Evolutionary conservation across 2,329 filamentous ascomycete genomes (phyloP).

Genomic region (Orbilia blumenaviensis): DNA sequence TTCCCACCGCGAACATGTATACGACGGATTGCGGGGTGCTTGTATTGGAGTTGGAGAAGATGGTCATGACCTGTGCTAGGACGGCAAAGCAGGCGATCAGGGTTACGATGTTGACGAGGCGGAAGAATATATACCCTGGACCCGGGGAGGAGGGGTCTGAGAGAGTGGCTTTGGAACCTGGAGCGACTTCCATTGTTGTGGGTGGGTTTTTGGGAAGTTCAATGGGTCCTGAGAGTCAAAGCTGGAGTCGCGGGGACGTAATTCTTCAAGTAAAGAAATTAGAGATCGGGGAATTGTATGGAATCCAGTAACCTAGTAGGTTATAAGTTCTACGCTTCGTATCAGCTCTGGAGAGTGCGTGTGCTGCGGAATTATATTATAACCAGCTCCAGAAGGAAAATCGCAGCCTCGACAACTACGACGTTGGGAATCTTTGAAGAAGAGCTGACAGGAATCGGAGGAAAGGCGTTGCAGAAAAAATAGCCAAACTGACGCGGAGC

Average conservation of each 20-base stretch:
- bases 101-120: conserved; percentile 41
- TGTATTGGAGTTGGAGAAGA: conserved; percentile 14
- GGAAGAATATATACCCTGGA: conserved; percentile 50
- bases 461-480: not conserved
- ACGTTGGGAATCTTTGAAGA: not conserved
- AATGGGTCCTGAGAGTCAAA: not conserved
- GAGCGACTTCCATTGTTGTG: conserved; percentile 42
- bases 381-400: not conserved
- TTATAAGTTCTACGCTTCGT: not conserved
- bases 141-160: conserved; percentile 27
- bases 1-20: conserved; percentile 46
- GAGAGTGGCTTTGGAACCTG: conserved; percentile 34
- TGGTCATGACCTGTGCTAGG: conserved; percentile 44
- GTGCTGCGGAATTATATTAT: not conserved
- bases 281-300: not conserved
- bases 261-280: not conserved
- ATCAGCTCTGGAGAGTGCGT: not conserved
- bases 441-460: not conserved
- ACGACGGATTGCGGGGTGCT: conserved; percentile 22
- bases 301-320: not conserved
- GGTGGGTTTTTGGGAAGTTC: not conserved
- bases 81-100: conserved; percentile 40
- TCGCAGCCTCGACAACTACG: not conserved
- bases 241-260: not conserved
- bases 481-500: conserved; percentile 22